These are phyloP conservation scores for Yamadazyma kanchanaburiensis DNA, from an alignment of 1,139 yeast genomes.

Conservation along the genomic window DNA sequence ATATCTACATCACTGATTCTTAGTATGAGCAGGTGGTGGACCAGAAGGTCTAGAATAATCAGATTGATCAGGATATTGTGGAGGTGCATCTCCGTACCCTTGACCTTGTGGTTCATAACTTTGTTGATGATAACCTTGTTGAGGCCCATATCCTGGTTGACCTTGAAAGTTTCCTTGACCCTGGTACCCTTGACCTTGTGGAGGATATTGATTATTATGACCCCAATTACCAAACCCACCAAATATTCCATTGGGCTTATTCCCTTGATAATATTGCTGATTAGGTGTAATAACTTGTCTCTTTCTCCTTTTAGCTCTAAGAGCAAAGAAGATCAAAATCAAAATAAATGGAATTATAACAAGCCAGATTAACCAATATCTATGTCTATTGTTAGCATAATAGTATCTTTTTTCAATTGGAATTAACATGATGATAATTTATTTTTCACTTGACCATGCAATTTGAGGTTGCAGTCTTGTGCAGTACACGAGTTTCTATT, in stretches of 20 bases:
- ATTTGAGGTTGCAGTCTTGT: too few species aligned
- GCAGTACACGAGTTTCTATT: too few species aligned
- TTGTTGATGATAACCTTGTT: slow-evolving; percentile 6
- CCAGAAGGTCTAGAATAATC: slow-evolving; percentile 10
- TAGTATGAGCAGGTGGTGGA: slow-evolving; percentile 16
- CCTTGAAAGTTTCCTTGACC: slow-evolving; percentile 2
- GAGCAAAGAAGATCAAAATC: slow-evolving; percentile 3
- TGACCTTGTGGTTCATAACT: slow-evolving; percentile 1
- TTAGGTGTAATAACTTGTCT: slow-evolving; percentile 3
- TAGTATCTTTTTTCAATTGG: slow-evolving; percentile 6
- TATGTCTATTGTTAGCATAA: slow-evolving; percentile 1
- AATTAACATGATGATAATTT: slow-evolving; percentile 1
- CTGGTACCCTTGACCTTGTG: not conserved
- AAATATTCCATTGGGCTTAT: slow-evolving; percentile 2
- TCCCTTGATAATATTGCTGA: slow-evolving; percentile 6
- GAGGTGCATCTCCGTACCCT: slow-evolving; percentile 15
- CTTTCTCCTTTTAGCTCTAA: slow-evolving; percentile 6
- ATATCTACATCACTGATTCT: too few species aligned
- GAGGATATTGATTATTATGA: not conserved
- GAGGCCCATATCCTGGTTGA: slow-evolving; percentile 2
- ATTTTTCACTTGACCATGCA: too few species aligned
- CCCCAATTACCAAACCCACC: slow-evolving; percentile 2
- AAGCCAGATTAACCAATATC: slow-evolving; percentile 10
- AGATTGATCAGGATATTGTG: slow-evolving; percentile 10
- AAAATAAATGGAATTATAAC: slow-evolving; percentile 5